Evolutionary conservation across 73 alveolate species (phyloP), one percentile per base, ranked within the genome.

Genomic region (Stentor roeselii): DNA sequence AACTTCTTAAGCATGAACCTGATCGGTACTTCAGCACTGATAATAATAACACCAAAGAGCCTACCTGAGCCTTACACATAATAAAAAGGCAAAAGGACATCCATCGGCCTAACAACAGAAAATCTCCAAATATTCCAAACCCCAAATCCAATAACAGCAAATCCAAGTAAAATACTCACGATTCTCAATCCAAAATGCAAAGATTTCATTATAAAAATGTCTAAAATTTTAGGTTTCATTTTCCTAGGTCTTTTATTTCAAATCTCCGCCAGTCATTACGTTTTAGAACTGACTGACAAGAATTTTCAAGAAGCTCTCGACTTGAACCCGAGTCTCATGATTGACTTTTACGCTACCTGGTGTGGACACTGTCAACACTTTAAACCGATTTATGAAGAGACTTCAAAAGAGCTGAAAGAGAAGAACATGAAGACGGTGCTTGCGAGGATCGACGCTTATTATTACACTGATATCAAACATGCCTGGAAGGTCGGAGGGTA

Each of bases 321-420:
- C 11, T 15, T 27, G n/a, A 27, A 30, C 41, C 80, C 80, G 0
- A 30, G 15, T 14, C 21, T 67, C 34, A 77, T 88, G 59, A 83
- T 88, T 39, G 85, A 83, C 59, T 88, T 83, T 34, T 88, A 83
- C 80, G 93, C 93, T 3, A 36, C 80, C 21, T 67, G 80, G 80
- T 67, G 80, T 2, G 80, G 80, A 1, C 80, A 67, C 34, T 67
- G 80, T 40, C 37, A 32, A 11, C 37, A 67, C 14, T 40, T 67
- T 21, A 32, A 36, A 14, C 80, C 80, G n/a, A 67, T 67, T 0
- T 67, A 67, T 2, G 37, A 67, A 67, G 37, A 67, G 1, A 32
- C 80, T 27, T 36, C 41, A n/a, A 21, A 30, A 67, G 37, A 14
- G 27, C 80, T 67, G 27, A 14, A 67, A 27, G 80, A 32, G 14